Evolutionary conservation across 805 yeast genomes (phyloP).

Genomic region (Candida dajiaensis): DNA sequence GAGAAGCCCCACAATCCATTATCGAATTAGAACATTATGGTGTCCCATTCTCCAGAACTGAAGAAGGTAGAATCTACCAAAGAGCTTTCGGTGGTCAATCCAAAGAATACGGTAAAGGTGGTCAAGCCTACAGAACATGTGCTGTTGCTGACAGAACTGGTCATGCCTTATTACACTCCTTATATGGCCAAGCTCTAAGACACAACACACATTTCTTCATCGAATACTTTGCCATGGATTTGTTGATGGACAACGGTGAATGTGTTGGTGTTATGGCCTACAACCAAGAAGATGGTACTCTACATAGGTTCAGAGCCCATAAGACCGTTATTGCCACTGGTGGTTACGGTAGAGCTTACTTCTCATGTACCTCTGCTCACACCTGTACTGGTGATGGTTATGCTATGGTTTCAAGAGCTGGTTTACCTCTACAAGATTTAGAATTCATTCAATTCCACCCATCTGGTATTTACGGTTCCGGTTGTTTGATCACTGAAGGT

Average conservation of each 20-base stretch:
- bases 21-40: slow-evolving; percentile 97
- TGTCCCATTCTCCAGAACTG: slow-evolving; percentile 96
- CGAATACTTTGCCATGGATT: slow-evolving; percentile 93
- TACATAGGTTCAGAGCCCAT: slow-evolving; percentile 96
- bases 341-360: slow-evolving; percentile 97
- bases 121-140: slow-evolving; percentile 98
- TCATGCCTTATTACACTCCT: slow-evolving; percentile 90
- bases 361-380: slow-evolving; percentile 98
- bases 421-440: slow-evolving; percentile 93
- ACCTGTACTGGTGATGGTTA: slow-evolving; percentile 99
- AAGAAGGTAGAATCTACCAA: slow-evolving; percentile 94
- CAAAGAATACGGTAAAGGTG: slow-evolving; percentile 93
- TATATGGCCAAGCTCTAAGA: slow-evolving; percentile 93
- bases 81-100: slow-evolving; percentile 99
- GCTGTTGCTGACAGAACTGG: slow-evolving; percentile 99
- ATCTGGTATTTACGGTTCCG: slow-evolving; percentile 98
- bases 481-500: slow-evolving; percentile 98
- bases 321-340: slow-evolving; percentile 97
- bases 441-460: slow-evolving; percentile 99
- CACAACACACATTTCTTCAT: slow-evolving; percentile 97
- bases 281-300: slow-evolving; percentile 98
- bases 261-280: slow-evolving; percentile 96
- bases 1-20: slow-evolving; percentile 94
- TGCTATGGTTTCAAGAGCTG: slow-evolving; percentile 98
- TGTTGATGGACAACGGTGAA: slow-evolving; percentile 90